These are phyloP conservation scores for Mrakia gelida DNA, from an alignment of 768 basidiomycete species.

Conservation along the genomic window DNA sequence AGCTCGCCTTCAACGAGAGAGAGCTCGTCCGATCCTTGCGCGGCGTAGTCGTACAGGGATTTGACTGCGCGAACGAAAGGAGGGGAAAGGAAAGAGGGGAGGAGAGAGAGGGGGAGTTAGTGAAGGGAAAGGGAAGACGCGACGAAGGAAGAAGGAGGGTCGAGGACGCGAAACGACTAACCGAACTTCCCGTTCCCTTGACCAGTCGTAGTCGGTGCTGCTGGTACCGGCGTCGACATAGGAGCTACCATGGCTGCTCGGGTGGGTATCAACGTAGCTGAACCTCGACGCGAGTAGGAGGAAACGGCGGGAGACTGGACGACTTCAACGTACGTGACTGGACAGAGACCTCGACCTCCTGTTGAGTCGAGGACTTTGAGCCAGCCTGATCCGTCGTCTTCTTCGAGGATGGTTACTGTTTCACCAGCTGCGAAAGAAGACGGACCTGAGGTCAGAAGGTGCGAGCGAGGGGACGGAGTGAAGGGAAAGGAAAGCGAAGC, in stretches of 20 bases:
- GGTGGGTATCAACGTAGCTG: neutral
- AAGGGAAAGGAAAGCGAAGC: neutral
- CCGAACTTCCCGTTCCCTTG: slow-evolving; percentile 17
- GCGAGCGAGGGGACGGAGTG: neutral
- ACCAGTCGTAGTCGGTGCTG: too few species aligned
- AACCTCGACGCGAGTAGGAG: neutral
- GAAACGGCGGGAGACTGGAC: neutral
- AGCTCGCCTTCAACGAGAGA: slow-evolving; percentile 21
- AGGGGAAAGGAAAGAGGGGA: neutral
- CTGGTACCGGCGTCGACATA: neutral
- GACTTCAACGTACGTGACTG: slow-evolving; percentile 26
- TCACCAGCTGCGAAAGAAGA: slow-evolving; percentile 11
- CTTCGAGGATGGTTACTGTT: slow-evolving; percentile 25
- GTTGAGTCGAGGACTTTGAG: slow-evolving; percentile 18
- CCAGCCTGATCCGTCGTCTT: slow-evolving; percentile 33
- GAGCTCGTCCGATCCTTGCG: slow-evolving; percentile 27
- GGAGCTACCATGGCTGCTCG: neutral
- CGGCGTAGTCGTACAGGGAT: slow-evolving; percentile 26
- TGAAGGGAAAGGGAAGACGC: too few species aligned
- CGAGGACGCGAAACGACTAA: neutral
- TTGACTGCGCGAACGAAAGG: neutral
- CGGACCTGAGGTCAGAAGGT: neutral
- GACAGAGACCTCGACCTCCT: slow-evolving; percentile 21
- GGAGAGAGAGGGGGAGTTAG: neutral
- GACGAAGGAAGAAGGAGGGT: neutral